Percentiles rank a stretch among this genome's conserved stretches.
Evolutionary conservation across 2,329 filamentous ascomycete genomes (phyloP).

Genomic region (Diaporthe sp.): DNA sequence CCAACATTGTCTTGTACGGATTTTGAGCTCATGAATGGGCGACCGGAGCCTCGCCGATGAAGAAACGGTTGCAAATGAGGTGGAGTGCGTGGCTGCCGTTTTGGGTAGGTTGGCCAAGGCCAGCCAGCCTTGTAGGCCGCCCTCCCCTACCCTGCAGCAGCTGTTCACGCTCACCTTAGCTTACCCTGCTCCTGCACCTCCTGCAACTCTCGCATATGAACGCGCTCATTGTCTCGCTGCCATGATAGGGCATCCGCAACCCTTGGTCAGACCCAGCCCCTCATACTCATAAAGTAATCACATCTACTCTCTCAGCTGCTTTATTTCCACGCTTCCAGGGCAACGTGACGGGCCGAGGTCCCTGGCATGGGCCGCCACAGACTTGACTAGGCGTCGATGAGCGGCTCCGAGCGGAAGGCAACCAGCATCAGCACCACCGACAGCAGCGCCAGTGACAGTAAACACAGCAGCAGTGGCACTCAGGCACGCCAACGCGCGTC

Average conservation of each 20-base stretch:
- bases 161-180: conserved; percentile 26
- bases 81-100: conserved; percentile 16
- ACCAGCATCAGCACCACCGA: neutral
- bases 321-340: neutral
- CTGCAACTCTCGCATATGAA: conserved; percentile 18
- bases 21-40: neutral
- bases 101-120: conserved; percentile 27
- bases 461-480: neutral
- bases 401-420: conserved; percentile 23
- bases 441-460: neutral
- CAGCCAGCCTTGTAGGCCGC: conserved; percentile 36
- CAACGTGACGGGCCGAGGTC: conserved; percentile 26
- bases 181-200: conserved; percentile 20
- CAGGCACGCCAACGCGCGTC: neutral
- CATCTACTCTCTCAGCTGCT: neutral
- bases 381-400: conserved; percentile 40
- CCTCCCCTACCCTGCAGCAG: conserved; percentile 6
- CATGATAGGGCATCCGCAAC: neutral
- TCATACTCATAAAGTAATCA: neutral
- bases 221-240: conserved; percentile 22
- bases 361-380: conserved; percentile 27
- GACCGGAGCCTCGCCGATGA: neutral
- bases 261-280: neutral
- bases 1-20: neutral
- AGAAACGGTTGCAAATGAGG: conserved; percentile 31